Base-by-base conservation (phyloP, 2,329 filamentous ascomycete genomes). In the Hypoxylon sp. region DNA sequence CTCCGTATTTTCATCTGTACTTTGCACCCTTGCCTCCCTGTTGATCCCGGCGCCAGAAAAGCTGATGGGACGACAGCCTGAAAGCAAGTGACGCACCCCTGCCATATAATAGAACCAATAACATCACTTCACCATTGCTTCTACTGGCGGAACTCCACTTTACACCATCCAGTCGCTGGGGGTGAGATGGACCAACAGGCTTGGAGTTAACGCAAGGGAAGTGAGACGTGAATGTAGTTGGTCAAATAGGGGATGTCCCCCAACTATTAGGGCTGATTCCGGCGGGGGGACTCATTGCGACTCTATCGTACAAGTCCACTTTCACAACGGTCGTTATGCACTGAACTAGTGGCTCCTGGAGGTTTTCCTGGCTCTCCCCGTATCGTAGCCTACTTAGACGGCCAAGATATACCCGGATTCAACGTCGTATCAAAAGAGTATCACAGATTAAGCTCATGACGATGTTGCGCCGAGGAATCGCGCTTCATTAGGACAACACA, bases 1-100 rank as follows among this genome's bases (percentile, higher is more conserved):
- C 40, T 26, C 37, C 37, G 26, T 48, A 51, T 25, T 44, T n/a
- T 40, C 43, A 37, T 59, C 56, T 62, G 55, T 55, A 63, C 51
- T 54, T 32, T 37, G n/a, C n/a, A 66, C 55, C 65, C 66, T 57
- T 67, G 63, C 57, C 15, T 57, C 63, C 60, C 61, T 60, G 56
- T 25, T 53, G 60, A 64, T 66, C 63, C 63, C 64, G 63, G 59
- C 49, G 47, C 40, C 51, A 65, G 52, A 60, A 57, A 35, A 48
- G 61, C 63, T 57, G 61, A 61, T 64, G 59, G 55, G 59, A 55
- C 44, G 57, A 60, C 56, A 56, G 51, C 50, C 53, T 53, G 53
- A 47, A 50, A 54, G 41, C 13, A 43, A n/a, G 55, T 57, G 51
- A 55, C 34, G 51, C 38, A 51, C 32, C 57, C 62, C 45, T 58